phyloP scores from a whole-genome alignment of 2,329 filamentous ascomycete genomes.

The Claviceps paspali region DNA sequence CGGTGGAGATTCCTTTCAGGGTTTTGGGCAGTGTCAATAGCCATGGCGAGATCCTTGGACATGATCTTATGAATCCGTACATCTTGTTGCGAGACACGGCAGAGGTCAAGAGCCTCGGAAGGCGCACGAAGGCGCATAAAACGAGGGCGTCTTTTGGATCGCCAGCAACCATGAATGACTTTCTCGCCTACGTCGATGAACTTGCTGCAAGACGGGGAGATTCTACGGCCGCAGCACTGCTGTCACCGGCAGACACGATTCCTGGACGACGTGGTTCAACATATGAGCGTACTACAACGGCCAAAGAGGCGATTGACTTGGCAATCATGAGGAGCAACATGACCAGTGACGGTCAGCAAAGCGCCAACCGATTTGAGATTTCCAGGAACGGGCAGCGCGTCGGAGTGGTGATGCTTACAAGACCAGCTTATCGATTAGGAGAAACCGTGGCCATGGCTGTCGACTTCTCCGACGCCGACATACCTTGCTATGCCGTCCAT shows the following conservation, averaged over 20 bases:
- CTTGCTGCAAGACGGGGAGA: conserved; percentile 46
- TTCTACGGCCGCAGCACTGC: conserved; percentile 40
- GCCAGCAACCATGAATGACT: conserved; percentile 42
- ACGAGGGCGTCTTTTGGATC: conserved; percentile 15
- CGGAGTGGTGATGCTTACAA: conserved; percentile 74
- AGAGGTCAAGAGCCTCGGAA: conserved; percentile 33
- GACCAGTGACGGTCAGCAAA: conserved; percentile 52
- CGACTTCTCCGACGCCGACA: conserved; percentile 63
- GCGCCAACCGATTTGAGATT: conserved; percentile 90
- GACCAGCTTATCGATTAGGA: conserved; percentile 77
- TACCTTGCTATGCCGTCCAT: conserved; percentile 76
- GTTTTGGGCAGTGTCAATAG: conserved; percentile 86
- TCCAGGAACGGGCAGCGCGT: conserved; percentile 84
- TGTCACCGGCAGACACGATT: conserved; percentile 53
- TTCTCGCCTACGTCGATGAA: conserved; percentile 63
- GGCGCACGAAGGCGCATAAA: conserved; percentile 13
- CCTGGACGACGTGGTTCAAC: conserved; percentile 40
- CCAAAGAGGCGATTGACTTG: conserved; percentile 78
- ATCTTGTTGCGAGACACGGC: conserved; percentile 78
- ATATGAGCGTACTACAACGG: conserved; percentile 42
- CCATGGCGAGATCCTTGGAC: conserved; percentile 74
- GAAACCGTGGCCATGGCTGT: conserved; percentile 74
- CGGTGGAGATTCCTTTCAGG: conserved; percentile 85
- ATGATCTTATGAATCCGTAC: conserved; percentile 90
- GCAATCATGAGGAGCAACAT: conserved; percentile 75